These are phyloP conservation scores for Penicillium janthinellum DNA, from an alignment of 2,329 filamentous ascomycete genomes.

Conservation along the genomic window DNA sequence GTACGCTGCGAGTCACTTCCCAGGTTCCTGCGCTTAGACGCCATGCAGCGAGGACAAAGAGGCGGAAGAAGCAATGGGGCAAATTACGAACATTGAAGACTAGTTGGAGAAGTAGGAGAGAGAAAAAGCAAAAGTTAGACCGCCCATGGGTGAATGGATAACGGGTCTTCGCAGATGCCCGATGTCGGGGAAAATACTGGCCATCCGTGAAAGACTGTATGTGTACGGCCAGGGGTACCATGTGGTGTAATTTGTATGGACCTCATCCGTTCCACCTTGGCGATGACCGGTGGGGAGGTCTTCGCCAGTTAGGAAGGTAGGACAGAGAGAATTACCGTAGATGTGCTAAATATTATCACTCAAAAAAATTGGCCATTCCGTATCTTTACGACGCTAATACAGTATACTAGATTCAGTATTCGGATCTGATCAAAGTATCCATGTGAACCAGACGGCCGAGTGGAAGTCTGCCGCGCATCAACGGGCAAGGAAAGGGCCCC, in stretches of 20 bases:
- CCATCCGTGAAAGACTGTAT: not conserved
- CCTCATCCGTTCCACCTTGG: not conserved
- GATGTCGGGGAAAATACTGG: conserved; percentile 3
- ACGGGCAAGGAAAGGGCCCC: not conserved
- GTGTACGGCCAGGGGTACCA: not conserved
- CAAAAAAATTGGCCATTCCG: not conserved
- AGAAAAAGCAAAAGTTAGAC: not conserved
- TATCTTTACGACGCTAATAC: not conserved
- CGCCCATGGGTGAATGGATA: not conserved
- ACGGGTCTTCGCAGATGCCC: conserved; percentile 2
- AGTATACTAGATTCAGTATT: not conserved
- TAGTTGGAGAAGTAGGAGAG: not conserved
- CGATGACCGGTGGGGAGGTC: not conserved
- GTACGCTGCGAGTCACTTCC: conserved; percentile 5
- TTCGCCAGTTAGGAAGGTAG: not conserved
- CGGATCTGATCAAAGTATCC: not conserved
- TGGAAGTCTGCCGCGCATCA: not conserved
- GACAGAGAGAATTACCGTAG: not conserved
- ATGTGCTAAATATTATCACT: not conserved
- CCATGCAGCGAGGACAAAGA: not conserved
- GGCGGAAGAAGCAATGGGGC: not conserved
- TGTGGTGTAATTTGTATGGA: not conserved
- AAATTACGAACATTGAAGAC: not conserved
- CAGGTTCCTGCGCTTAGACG: conserved; percentile 5
- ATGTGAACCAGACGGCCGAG: not conserved